phyloP scores from a whole-genome alignment of 176 grass and related monocot genomes.

The Aegilops tauschii region DNA sequence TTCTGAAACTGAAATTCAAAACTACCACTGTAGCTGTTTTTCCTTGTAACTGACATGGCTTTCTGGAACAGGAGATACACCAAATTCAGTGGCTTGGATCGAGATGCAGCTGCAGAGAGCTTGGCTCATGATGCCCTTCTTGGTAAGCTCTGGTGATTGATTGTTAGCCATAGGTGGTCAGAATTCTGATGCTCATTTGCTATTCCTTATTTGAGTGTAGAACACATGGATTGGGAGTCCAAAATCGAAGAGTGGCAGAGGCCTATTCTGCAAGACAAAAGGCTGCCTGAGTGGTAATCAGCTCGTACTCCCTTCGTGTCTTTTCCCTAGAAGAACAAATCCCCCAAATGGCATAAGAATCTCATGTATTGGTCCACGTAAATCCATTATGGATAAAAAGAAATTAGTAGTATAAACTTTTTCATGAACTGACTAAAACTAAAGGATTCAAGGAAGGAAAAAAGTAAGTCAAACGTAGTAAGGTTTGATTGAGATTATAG shows the following conservation, averaged over 20 bases:
- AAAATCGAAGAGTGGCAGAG: slow-evolving; percentile 90
- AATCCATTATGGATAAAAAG: too few species aligned
- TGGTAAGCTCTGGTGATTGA: slow-evolving; percentile 36
- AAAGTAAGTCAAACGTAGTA: too few species aligned
- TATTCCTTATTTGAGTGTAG: slow-evolving; percentile 8
- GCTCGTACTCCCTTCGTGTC: too few species aligned
- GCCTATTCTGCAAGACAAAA: slow-evolving; percentile 66
- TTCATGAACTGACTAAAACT: too few species aligned
- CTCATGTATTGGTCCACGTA: too few species aligned
- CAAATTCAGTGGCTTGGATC: slow-evolving; percentile 63
- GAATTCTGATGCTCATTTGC: not conserved
- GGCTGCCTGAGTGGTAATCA: slow-evolving; percentile 64
- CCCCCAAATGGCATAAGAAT: too few species aligned
- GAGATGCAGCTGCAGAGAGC: slow-evolving; percentile 50
- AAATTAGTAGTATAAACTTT: too few species aligned
- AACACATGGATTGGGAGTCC: slow-evolving; percentile 68
- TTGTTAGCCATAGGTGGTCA: not conserved
- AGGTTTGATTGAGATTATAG: too few species aligned
- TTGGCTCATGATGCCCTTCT: slow-evolving; percentile 74
- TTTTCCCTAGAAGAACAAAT: too few species aligned
- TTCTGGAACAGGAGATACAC: slow-evolving; percentile 66
- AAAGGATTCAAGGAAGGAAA: too few species aligned
- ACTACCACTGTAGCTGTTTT: too few species aligned
- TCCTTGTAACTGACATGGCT: not conserved
- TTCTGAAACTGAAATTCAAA: too few species aligned